Percentiles rank a stretch among this genome's conserved stretches.
Conservation (phyloP, 495 filamentous ascomycete species). For the Neurospora sp. region DNA sequence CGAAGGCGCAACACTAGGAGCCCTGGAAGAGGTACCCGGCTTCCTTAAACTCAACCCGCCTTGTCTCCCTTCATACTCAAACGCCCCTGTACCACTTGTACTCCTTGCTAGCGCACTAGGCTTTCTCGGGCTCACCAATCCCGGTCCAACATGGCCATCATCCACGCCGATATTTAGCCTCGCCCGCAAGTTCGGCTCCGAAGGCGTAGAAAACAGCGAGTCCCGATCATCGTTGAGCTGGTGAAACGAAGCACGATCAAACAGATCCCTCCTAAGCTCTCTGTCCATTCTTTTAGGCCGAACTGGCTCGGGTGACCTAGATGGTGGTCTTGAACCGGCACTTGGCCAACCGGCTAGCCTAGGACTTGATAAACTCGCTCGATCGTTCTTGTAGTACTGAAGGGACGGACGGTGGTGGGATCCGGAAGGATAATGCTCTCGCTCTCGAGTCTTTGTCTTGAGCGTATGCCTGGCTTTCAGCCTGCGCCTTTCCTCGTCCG, state of each 20-base stretch:
- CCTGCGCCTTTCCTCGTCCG: neutral
- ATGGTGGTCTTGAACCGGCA: neutral
- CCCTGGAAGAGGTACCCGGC: neutral
- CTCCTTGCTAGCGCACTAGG: neutral
- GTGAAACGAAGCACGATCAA: neutral
- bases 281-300: neutral
- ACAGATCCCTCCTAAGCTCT: neutral
- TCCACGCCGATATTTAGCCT: neutral
- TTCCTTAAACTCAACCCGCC: neutral
- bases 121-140: neutral
- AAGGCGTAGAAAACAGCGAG: neutral
- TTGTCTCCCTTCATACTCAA: neutral
- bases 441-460: neutral
- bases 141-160: neutral
- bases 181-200: neutral
- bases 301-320: neutral
- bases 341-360: slow-evolving; percentile 2
- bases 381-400: slow-evolving; percentile 12
- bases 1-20: neutral
- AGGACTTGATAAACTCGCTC: slow-evolving; percentile 5
- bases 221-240: neutral
- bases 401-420: neutral
- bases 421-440: neutral
- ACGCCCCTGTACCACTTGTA: neutral
- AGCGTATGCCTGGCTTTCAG: neutral